Evolutionary conservation across 2,329 filamentous ascomycete genomes (phyloP), one percentile per base, ranked within the genome.

Genomic region (Venturia nashicola): DNA sequence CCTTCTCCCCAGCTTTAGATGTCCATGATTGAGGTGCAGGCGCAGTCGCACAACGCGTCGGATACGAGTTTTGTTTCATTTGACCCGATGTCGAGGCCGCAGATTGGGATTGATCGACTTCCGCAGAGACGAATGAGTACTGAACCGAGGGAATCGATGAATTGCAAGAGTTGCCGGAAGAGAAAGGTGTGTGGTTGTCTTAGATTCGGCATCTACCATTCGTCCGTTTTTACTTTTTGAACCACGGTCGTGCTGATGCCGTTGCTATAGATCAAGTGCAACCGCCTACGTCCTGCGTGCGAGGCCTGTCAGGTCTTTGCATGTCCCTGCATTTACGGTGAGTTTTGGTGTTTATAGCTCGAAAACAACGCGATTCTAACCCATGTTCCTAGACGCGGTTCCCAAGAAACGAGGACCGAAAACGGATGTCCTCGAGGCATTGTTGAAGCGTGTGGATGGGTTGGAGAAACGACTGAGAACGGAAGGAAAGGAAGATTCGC

Each of bases 111-210:
- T 74, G 88, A 92, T 76, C 85, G 89, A 66, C 78, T 93, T 68
- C 87, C 88, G 34, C 82, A 86, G 63, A 85, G 87, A 67, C 85
- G 88, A 51, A 79, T 85, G 75, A 86, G 82, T 75, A 87, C 84
- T 70, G 89, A 94, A 74, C 89, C 89, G 48, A 86, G 89, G 70
- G 91, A 95, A 79, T 89, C 89, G 42, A 96, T 96, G 91, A 96
- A 96, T 75, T 96, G 91, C 84, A 95, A 96, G 76, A 94, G 90
- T 64, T 96, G 91, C 79, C 85, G 91, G 69, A 95, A 95, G 77
- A 83, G 91, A 78, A 96, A 96, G 87, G 90, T 93, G 76, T 59
- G 78, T 39, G n/a, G n/a, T 6, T 57, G 27, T 39, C 16, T 34
- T 23, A 34, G 5, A 27, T 23, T 40, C 42, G 32, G 18, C 18